Conservation (phyloP, 2,329 filamentous ascomycete species). For the Fusarium succisae region DNA sequence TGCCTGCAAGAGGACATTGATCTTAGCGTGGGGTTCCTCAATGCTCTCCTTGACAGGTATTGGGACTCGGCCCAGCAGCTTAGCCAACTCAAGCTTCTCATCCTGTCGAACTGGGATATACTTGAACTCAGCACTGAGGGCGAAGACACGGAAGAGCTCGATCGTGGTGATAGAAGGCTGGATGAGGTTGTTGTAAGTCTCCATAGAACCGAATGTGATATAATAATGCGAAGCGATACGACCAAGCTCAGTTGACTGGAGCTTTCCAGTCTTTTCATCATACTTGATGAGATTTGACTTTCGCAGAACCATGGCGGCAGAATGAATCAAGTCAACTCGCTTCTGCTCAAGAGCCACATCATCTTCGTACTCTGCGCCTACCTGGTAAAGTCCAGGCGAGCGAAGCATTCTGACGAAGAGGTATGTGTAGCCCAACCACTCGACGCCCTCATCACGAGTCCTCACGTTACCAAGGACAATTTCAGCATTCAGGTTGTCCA, state of each 20-base stretch:
- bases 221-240: conserved; percentile 98
- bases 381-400: conserved; percentile 93
- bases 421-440: conserved; percentile 98
- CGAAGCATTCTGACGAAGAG: conserved; percentile 97
- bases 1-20: conserved; percentile 95
- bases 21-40: conserved; percentile 96
- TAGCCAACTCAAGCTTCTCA: conserved; percentile 95
- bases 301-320: conserved; percentile 86
- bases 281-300: conserved; percentile 93
- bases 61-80: conserved; percentile 87
- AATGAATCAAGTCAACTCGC: conserved; percentile 96
- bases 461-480: conserved; percentile 94
- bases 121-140: conserved; percentile 97
- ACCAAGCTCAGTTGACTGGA: conserved; percentile 93
- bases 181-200: conserved; percentile 94
- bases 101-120: conserved; percentile 98
- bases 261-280: conserved; percentile 87
- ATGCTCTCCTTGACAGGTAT: conserved; percentile 98
- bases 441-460: conserved; percentile 93
- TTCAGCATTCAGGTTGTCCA: conserved; percentile 96
- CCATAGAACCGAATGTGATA: conserved; percentile 95
- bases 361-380: conserved; percentile 93
- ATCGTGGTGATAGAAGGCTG: conserved; percentile 93
- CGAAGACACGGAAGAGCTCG: conserved; percentile 95
- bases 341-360: conserved; percentile 94